Conservation (phyloP, 2,329 filamentous ascomycete genomes). For the Biscogniauxia mediterranea region DNA sequence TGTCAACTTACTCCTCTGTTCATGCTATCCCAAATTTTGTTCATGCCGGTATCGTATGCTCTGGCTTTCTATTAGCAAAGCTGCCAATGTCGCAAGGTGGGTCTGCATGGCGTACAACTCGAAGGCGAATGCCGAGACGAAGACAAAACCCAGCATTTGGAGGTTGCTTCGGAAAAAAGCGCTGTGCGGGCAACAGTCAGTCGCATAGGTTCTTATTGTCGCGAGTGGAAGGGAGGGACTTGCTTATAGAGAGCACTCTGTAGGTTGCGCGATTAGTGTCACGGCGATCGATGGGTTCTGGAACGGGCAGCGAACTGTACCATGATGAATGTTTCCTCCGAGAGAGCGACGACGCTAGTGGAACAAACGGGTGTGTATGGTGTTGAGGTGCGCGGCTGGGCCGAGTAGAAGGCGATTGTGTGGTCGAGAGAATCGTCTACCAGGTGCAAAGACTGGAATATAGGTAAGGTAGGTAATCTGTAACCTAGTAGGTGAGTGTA, state of each 20-base stretch:
- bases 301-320: slow-evolving; percentile 41
- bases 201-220: slow-evolving; percentile 11
- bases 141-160: slow-evolving; percentile 83
- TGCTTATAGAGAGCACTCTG: slow-evolving; percentile 59
- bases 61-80: slow-evolving; percentile 50
- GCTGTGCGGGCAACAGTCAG: slow-evolving; percentile 49
- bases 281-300: slow-evolving; percentile 5
- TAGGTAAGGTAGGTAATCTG: slow-evolving; percentile 3
- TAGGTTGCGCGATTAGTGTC: slow-evolving; percentile 34
- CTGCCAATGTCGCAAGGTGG: slow-evolving; percentile 1
- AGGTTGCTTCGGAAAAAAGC: slow-evolving; percentile 82
- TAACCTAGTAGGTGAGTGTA: too few relatives aligned
- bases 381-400: background rate
- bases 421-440: background rate
- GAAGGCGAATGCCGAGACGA: slow-evolving; percentile 82
- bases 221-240: slow-evolving; percentile 34
- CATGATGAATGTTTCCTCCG: slow-evolving; percentile 41
- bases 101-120: slow-evolving; percentile 71
- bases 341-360: background rate
- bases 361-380: background rate
- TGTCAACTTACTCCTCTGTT: slow-evolving; percentile 82
- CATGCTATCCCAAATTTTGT: slow-evolving; percentile 84
- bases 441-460: background rate
- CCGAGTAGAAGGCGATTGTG: background rate
- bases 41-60: slow-evolving; percentile 76